Conservation (phyloP, 177 flowering plant species). For the Vitis hybrid region DNA sequence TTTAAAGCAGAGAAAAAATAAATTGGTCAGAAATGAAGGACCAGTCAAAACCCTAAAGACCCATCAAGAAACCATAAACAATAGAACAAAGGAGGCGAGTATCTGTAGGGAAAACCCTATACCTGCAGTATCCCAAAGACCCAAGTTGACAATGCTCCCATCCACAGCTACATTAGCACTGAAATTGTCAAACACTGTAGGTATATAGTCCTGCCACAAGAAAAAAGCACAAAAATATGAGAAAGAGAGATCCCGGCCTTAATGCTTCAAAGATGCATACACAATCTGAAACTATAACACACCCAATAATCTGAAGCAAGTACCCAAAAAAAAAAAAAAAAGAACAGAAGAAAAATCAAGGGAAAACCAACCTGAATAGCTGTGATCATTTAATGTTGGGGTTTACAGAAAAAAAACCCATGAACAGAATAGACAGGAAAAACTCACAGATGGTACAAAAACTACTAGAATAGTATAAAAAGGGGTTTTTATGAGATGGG, state of each 20-base stretch:
- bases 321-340: neutral
- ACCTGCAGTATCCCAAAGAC: constrained; percentile 99
- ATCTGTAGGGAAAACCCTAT: constrained; percentile 1
- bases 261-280: neutral
- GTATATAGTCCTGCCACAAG: constrained; percentile 73
- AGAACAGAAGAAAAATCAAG: neutral
- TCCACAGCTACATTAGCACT: constrained; percentile 98
- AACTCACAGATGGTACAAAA: constrained; percentile 7
- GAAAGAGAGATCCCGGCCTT: neutral
- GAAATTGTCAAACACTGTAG: constrained; percentile 96
- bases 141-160: constrained; percentile 90
- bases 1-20: constrained; percentile 20
- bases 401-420: neutral
- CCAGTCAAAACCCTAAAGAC: neutral
- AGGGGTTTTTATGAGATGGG: neutral
- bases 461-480: neutral
- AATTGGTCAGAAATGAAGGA: neutral
- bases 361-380: neutral
- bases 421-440: neutral
- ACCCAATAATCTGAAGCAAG: neutral
- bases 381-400: neutral
- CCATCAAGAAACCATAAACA: neutral
- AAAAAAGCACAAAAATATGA: constrained; percentile 1
- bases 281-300: neutral
- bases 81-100: neutral